A percentile compares a stretch with the other conserved stretches of the same genome.
Conservation (phyloP, 306 rosid genomes). For the Hippophae gyantsensis region DNA sequence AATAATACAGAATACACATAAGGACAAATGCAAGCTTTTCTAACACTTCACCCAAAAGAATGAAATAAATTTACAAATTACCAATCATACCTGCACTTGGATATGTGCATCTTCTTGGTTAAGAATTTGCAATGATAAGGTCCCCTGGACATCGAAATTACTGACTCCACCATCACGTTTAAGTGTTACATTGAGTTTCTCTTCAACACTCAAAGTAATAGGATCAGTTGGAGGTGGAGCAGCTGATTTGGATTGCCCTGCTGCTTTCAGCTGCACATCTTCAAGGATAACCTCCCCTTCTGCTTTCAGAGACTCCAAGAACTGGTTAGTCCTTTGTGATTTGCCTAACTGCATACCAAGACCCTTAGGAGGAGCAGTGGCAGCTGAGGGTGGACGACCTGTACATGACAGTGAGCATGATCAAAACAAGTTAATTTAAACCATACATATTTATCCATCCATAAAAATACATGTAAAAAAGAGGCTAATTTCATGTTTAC, state of each 20-base stretch:
- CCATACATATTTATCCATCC: neutral
- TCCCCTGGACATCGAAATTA: conserved; percentile 91
- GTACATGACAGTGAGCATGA: conserved; percentile 16
- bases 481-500: neutral
- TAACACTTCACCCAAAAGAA: too few relatives aligned
- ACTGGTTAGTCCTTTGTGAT: conserved; percentile 76
- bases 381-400: conserved; percentile 75
- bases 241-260: conserved; percentile 50
- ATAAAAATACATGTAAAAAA: neutral
- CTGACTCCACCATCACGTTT: conserved; percentile 94
- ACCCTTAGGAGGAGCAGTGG: conserved; percentile 92
- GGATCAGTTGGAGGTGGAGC: conserved; percentile 86
- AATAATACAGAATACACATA: neutral
- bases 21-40: too few relatives aligned
- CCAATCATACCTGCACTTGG: conserved; percentile 69
- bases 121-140: conserved; percentile 82
- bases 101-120: conserved; percentile 74
- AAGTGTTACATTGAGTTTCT: conserved; percentile 77
- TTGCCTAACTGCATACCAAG: conserved; percentile 86
- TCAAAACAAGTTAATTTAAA: conserved; percentile 14
- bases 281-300: conserved; percentile 94
- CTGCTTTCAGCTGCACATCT: conserved; percentile 71
- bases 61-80: neutral
- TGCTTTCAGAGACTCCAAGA: conserved; percentile 88
- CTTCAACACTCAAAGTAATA: conserved; percentile 79